Evolutionary conservation across 495 filamentous ascomycete species (phyloP).

Genomic region (Aspergillus heteromorphus): DNA sequence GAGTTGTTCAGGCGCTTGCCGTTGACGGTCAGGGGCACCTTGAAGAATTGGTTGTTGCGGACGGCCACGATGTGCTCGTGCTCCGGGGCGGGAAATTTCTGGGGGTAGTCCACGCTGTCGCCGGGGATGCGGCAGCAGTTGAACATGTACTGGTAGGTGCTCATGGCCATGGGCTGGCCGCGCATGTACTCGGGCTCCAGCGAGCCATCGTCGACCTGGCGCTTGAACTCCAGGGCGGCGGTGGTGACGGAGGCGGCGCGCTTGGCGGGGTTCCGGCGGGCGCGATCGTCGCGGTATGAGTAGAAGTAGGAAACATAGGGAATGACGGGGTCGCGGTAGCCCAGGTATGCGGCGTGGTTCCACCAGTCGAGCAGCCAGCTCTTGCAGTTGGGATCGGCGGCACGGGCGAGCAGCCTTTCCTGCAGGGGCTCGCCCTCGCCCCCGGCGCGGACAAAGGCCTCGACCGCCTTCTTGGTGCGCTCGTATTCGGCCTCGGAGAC

Average conservation of each 20-base stretch:
- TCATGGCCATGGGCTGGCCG: slow-evolving; percentile 92
- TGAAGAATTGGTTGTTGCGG: slow-evolving; percentile 96
- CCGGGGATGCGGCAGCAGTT: slow-evolving; percentile 86
- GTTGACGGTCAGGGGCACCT: slow-evolving; percentile 67
- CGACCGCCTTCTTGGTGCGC: slow-evolving; percentile 72
- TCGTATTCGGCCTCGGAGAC: slow-evolving; percentile 68
- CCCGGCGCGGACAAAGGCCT: slow-evolving; percentile 75
- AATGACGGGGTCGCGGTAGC: slow-evolving; percentile 90
- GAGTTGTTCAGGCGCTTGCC: slow-evolving; percentile 77
- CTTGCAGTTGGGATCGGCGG: slow-evolving; percentile 75
- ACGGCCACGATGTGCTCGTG: slow-evolving; percentile 84
- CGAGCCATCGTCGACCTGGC: slow-evolving; percentile 73
- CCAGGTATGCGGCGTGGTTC: slow-evolving; percentile 88
- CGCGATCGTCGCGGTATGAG: slow-evolving; percentile 89
- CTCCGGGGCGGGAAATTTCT: slow-evolving; percentile 69
- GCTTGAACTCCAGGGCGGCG: slow-evolving; percentile 86
- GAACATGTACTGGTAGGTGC: slow-evolving; percentile 98
- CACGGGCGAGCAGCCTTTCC: slow-evolving; percentile 74
- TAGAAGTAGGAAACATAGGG: slow-evolving; percentile 99
- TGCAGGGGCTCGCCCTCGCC: slow-evolving; percentile 82
- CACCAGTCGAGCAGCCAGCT: slow-evolving; percentile 99
- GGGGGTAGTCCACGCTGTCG: slow-evolving; percentile 71
- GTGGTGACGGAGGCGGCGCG: slow-evolving; percentile 87
- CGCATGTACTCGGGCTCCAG: slow-evolving; percentile 99
- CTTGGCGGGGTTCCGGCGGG: slow-evolving; percentile 81